A percentile compares a stretch with the other conserved stretches of the same genome.
phyloP scores from a whole-genome alignment of 345 rosid species.

The Conringia planisiliqua region DNA sequence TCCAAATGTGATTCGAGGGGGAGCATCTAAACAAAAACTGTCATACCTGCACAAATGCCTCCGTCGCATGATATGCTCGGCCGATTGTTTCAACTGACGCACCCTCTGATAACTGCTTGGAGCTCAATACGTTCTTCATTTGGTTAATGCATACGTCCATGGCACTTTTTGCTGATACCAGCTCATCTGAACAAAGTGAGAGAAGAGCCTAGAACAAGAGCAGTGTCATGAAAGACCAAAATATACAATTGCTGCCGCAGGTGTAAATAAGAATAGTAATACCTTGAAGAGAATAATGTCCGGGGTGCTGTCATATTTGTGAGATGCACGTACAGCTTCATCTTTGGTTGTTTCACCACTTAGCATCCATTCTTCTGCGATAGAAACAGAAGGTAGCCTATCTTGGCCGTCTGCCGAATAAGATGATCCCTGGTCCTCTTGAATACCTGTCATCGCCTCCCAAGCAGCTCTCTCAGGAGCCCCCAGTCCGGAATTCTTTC shows the following conservation, averaged over 20 bases:
- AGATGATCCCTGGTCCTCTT: conserved; percentile 64
- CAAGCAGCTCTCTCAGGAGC: conserved; percentile 85
- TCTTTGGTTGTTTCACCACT: conserved; percentile 77
- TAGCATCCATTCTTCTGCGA: conserved; percentile 96
- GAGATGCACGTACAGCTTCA: conserved; percentile 76
- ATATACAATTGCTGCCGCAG: neutral
- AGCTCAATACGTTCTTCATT: conserved; percentile 78
- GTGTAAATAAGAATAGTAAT: conserved; percentile 23
- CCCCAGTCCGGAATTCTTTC: conserved; percentile 80
- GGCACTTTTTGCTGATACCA: conserved; percentile 79
- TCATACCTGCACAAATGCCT: conserved; percentile 86
- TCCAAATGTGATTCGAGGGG: neutral
- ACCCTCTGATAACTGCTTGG: conserved; percentile 77
- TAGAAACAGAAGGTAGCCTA: conserved; percentile 79
- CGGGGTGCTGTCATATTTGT: conserved; percentile 89
- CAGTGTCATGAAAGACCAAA: conserved; percentile 10
- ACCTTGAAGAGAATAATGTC: conserved; percentile 95
- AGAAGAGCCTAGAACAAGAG: conserved; percentile 73
- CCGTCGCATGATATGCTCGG: conserved; percentile 85
- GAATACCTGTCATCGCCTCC: conserved; percentile 98
- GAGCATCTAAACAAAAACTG: neutral
- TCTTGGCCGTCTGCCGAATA: conserved; percentile 73
- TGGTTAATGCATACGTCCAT: conserved; percentile 76
- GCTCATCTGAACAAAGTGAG: conserved; percentile 86
- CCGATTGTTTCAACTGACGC: conserved; percentile 91